Conservation (phyloP, 73 alveolate species). For the Paramecium primaurelia region DNA sequence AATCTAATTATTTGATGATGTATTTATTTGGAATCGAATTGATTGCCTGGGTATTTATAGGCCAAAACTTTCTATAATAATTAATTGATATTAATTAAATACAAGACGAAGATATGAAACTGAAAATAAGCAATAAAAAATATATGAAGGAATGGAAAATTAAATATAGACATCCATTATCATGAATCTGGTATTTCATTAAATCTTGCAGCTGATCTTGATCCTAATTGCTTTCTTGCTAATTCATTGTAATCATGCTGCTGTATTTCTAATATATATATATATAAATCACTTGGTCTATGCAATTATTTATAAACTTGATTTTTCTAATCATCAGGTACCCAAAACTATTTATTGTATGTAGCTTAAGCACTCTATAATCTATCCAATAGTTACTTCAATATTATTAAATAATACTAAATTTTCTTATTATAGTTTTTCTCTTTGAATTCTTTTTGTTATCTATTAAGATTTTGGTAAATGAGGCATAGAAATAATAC, state of each 20-base stretch:
- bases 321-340: neutral
- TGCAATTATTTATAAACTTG: neutral
- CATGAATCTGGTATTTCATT: neutral
- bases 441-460: neutral
- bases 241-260: neutral
- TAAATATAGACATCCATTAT: slow-evolving; percentile 40
- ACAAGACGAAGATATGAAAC: slow-evolving; percentile 20
- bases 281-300: neutral
- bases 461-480: neutral
- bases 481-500: neutral
- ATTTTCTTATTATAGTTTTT: neutral
- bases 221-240: slow-evolving; percentile 12
- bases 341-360: neutral
- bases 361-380: neutral
- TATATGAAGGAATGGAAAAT: slow-evolving; percentile 30
- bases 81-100: neutral
- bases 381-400: neutral
- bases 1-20: neutral
- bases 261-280: neutral
- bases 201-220: slow-evolving; percentile 20
- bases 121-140: neutral
- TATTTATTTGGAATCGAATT: neutral
- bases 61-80: neutral
- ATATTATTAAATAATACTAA: neutral
- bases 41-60: neutral